Conservation (phyloP, 805 yeast species). For the Blastobotrys muscicola region DNA sequence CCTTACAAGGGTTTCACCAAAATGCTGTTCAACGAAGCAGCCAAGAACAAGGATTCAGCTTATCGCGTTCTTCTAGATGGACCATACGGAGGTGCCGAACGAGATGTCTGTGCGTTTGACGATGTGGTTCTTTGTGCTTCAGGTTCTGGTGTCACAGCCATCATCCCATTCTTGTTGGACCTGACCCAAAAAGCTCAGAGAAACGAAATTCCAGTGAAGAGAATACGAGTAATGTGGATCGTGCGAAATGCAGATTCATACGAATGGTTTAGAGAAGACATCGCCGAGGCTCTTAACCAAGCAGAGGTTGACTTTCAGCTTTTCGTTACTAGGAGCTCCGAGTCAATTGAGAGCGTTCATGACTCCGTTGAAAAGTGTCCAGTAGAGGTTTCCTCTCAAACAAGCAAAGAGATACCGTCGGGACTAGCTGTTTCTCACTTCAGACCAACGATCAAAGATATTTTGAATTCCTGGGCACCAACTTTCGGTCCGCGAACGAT, state of each 20-base stretch:
- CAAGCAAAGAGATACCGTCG: too few relatives aligned
- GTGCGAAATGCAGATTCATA: slow-evolving; percentile 5
- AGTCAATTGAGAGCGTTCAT: too few relatives aligned
- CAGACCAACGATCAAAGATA: not conserved
- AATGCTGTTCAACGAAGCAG: slow-evolving; percentile 6
- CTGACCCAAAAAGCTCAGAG: not conserved
- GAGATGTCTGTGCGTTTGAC: slow-evolving; percentile 36
- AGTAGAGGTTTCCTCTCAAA: too few relatives aligned
- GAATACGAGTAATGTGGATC: slow-evolving; percentile 11
- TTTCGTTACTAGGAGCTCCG: not conserved
- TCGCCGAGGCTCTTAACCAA: slow-evolving; percentile 1
- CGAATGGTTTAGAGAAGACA: slow-evolving; percentile 9
- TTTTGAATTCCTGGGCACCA: not conserved
- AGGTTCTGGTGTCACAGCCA: slow-evolving; percentile 38
- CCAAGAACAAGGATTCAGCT: slow-evolving; percentile 1
- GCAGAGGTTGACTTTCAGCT: not conserved
- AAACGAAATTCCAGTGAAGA: not conserved
- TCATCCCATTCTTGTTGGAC: slow-evolving; percentile 8
- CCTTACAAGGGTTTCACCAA: slow-evolving; percentile 12
- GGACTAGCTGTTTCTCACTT: too few relatives aligned
- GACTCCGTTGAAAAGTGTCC: too few relatives aligned
- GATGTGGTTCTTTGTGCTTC: slow-evolving; percentile 31
- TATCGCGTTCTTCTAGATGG: slow-evolving; percentile 34
- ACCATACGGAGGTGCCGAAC: slow-evolving; percentile 38
- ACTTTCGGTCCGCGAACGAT: not conserved